Evolutionary conservation across 2,329 filamentous ascomycete genomes (phyloP), one percentile per base, ranked within the genome.

Genomic region (Cordyceps javanica): DNA sequence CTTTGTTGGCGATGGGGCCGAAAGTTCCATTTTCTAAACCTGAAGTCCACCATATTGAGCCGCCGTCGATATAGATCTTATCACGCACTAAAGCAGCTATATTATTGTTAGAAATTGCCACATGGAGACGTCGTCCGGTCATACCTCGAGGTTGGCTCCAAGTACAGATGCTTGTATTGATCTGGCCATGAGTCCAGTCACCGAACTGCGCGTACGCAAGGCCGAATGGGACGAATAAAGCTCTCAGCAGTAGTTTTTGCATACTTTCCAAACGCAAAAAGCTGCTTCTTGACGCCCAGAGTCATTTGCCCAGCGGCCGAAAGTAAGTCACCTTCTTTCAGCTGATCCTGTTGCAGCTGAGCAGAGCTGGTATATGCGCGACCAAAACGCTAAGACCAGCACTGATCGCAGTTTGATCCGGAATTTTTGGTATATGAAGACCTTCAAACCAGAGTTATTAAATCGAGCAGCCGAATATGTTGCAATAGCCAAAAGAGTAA

Each of bases 11-110:
- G 0, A 68, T 61, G 1, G 49, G 1, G 0, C 64, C 69, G 44
- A 63, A 63, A 6, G 64, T 60, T 3, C 79, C 82, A 63, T 82
- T 73, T 2, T 72, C 67, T 52, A 81, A 63, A 11, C 77, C 77
- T 3, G 76, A 75, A 34, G 70, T 61, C 83, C 85, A 88, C 59
- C 61, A 75, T 11, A 86, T 67, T 42, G 67, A 61, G 3, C 86
- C 86, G 38, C 86, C 86, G 66, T 89, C 85, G 23, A 89, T 68
- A 65, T 87, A 89, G 16, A 88, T 70, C 2, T 78, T 84, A 63
- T 89, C 83, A 42, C 78, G 78, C 36, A 88, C 70, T 3, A 85
- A 70, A 38, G 79, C 78, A 60, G 77, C 85, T 86, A 63, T 26
- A 52, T 16, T 2, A 25, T 13, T 14, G 9, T 41, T 9, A 16